phyloP scores from a whole-genome alignment of 1,139 yeast genomes.

The Protomyces inouyei region DNA sequence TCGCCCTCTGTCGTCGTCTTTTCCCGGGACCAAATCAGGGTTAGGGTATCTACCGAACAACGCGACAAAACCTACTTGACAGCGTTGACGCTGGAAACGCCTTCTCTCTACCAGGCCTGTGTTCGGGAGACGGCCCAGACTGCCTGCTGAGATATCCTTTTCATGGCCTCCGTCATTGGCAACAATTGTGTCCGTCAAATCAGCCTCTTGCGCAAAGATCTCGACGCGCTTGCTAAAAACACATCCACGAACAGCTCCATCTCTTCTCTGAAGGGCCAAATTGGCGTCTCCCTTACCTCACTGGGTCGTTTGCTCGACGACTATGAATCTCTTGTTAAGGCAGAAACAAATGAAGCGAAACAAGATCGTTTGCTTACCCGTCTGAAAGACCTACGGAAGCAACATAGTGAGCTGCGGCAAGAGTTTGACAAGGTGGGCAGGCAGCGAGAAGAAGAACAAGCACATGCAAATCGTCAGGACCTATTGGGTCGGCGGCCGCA shows the following conservation, averaged over 20 bases:
- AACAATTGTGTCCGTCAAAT: slow-evolving; percentile 23
- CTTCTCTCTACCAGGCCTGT: no score
- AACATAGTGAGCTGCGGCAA: slow-evolving; percentile 3
- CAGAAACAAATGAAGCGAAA: slow-evolving; percentile 14
- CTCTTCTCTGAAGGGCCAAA: slow-evolving; percentile 5
- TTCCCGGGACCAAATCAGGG: not conserved
- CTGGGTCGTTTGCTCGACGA: slow-evolving; percentile 2
- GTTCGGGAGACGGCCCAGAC: no score
- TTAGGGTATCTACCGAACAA: not conserved
- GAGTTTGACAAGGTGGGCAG: slow-evolving; percentile 3
- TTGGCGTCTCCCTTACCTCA: slow-evolving; percentile 7
- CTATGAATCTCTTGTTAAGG: slow-evolving; percentile 5
- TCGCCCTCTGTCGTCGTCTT: not conserved
- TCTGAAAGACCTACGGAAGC: slow-evolving; percentile 2
- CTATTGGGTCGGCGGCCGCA: slow-evolving; percentile 21
- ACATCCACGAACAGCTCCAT: not conserved
- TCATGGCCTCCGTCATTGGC: slow-evolving; percentile 19
- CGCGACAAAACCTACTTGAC: not conserved
- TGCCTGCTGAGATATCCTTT: no score
- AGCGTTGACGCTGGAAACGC: no score
- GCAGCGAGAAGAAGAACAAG: slow-evolving; percentile 10
- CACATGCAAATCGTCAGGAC: slow-evolving; percentile 9
- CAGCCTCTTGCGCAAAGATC: slow-evolving; percentile 8
- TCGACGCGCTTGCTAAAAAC: slow-evolving; percentile 10
- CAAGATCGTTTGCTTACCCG: slow-evolving; percentile 1